Conservation (phyloP, 192 early-diverging fungal genomes). For the Coemansia sp. region DNA sequence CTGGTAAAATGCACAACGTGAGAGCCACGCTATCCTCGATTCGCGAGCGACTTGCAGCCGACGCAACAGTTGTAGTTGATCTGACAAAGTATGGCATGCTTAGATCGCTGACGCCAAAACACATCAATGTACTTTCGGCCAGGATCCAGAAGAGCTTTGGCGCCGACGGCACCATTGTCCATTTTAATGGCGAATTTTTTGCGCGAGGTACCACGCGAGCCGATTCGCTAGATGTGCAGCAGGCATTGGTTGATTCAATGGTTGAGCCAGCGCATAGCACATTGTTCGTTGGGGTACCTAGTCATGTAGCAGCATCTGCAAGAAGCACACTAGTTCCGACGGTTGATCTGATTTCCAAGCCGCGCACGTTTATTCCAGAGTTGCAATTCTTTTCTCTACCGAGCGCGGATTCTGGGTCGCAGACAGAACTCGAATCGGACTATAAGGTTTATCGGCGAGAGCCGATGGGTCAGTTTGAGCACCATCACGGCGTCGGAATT, state of each 20-base stretch:
- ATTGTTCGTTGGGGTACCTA: slow-evolving; percentile 23
- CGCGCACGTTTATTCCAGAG: slow-evolving; percentile 15
- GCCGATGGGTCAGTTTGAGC: background rate
- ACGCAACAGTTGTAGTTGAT: slow-evolving; percentile 25
- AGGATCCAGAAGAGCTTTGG: background rate
- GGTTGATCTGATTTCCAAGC: slow-evolving; percentile 21
- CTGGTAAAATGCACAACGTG: slow-evolving; percentile 22
- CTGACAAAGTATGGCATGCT: slow-evolving; percentile 16
- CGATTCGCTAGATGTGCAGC: slow-evolving; percentile 29
- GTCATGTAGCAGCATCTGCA: background rate
- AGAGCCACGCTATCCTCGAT: slow-evolving; percentile 30
- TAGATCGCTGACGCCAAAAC: slow-evolving; percentile 16
- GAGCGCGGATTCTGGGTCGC: slow-evolving; percentile 1
- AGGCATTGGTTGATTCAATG: slow-evolving; percentile 32
- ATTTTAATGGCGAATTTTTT: slow-evolving; percentile 24
- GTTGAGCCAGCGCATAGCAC: slow-evolving; percentile 18
- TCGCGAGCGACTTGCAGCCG: slow-evolving; percentile 32
- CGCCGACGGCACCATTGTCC: slow-evolving; percentile 5
- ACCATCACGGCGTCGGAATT: background rate
- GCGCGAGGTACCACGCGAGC: slow-evolving; percentile 21
- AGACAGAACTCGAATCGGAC: background rate
- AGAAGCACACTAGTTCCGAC: slow-evolving; percentile 18
- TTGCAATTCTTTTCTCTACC: slow-evolving; percentile 7
- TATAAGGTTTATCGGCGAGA: slow-evolving; percentile 20
- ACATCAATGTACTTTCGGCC: background rate